These are phyloP conservation scores for Turnera subulata DNA, from an alignment of 345 rosid genomes.

Conservation along the genomic window DNA sequence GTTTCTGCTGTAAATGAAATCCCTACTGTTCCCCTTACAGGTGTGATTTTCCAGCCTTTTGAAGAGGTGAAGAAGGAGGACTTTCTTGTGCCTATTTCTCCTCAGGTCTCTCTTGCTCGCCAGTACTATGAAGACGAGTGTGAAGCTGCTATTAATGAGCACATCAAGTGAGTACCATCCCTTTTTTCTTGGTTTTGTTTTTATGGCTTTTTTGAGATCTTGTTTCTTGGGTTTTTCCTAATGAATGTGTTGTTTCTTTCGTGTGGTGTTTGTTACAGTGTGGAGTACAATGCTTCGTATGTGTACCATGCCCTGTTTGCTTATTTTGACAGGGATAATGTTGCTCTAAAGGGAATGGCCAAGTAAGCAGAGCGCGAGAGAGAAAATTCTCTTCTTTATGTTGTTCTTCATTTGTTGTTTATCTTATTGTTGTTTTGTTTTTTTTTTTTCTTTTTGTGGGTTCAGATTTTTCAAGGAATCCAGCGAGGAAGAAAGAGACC, in stretches of 20 bases:
- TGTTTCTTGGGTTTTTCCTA: not conserved
- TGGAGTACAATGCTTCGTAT: conserved; percentile 77
- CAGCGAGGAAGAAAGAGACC: conserved; percentile 82
- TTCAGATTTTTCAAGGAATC: conserved; percentile 81
- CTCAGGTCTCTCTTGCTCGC: conserved; percentile 60
- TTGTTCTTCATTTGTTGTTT: not conserved
- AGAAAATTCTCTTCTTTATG: no score
- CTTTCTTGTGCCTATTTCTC: conserved; percentile 46
- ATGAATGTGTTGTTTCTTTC: not conserved
- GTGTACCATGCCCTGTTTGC: conserved; percentile 81
- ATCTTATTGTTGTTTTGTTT: not conserved
- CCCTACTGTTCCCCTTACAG: conserved; percentile 39
- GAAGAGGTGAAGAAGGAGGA: conserved; percentile 71
- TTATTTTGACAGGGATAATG: conserved; percentile 79
- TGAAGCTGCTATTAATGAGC: conserved; percentile 76
- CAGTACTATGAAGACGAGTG: conserved; percentile 41
- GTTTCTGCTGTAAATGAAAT: conserved; percentile 33
- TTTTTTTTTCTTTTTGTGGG: not conserved
- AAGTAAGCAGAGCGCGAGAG: conserved; percentile 39
- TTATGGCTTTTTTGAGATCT: not conserved
- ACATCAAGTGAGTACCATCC: conserved; percentile 57
- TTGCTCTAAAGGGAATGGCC: conserved; percentile 74
- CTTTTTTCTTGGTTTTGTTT: not conserved
- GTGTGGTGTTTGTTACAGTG: conserved; percentile 45
- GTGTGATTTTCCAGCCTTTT: conserved; percentile 66